Conservation (phyloP, 2,329 filamentous ascomycete species). For the Simplicillium sp. region DNA sequence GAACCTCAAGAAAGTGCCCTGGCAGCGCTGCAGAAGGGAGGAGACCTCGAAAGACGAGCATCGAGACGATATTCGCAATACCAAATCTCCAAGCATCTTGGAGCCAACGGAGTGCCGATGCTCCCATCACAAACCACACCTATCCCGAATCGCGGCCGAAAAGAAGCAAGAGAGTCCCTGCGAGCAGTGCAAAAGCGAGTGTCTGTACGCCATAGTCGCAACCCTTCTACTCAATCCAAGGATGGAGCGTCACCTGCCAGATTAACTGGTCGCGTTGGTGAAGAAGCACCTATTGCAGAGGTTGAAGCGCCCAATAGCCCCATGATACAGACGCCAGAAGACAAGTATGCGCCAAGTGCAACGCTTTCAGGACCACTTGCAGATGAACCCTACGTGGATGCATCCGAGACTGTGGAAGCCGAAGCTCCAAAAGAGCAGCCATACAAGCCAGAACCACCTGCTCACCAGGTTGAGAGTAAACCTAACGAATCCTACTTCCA, state of each 20-base stretch:
- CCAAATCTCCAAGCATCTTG: slow-evolving; percentile 90
- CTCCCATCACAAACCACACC: slow-evolving; percentile 76
- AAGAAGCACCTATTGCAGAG: slow-evolving; percentile 33
- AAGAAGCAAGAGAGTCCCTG: slow-evolving; percentile 75
- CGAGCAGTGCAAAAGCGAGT: slow-evolving; percentile 52
- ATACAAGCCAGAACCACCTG: no score
- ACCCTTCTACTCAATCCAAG: slow-evolving; percentile 34
- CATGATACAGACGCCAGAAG: slow-evolving; percentile 50
- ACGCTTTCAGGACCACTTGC: slow-evolving; percentile 49
- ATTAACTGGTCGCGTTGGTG: slow-evolving; percentile 50
- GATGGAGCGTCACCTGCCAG: slow-evolving; percentile 46
- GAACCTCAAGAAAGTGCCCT: slow-evolving; percentile 84
- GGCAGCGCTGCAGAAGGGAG: slow-evolving; percentile 81
- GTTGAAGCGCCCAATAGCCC: slow-evolving; percentile 8
- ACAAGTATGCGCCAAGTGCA: slow-evolving; percentile 50
- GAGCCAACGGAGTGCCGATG: slow-evolving; percentile 76
- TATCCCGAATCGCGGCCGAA: slow-evolving; percentile 72
- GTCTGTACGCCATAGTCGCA: slow-evolving; percentile 38
- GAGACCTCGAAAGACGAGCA: slow-evolving; percentile 83
- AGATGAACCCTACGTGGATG: slow-evolving; percentile 26
- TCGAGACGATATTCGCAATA: slow-evolving; percentile 93
- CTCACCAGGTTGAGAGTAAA: slow-evolving; percentile 16
- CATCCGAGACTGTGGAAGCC: slow-evolving; percentile 7
- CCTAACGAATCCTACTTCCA: slow-evolving; percentile 40
- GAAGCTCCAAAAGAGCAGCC: background rate